These are phyloP conservation scores for Wallacemonas rigidus DNA, from an alignment of 208 protist genomes.

Conservation along the genomic window DNA sequence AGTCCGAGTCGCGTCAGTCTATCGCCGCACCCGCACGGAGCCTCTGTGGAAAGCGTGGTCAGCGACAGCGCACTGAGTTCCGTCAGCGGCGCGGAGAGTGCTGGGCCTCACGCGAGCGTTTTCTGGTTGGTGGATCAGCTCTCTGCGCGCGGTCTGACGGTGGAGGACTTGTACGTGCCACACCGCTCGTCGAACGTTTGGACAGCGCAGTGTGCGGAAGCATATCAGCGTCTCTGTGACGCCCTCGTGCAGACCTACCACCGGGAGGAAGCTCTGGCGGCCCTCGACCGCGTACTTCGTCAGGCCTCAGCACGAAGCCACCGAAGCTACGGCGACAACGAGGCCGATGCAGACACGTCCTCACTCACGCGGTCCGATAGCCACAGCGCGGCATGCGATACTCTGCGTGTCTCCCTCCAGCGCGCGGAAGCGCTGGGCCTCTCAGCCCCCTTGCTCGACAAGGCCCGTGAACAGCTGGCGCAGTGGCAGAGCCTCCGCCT, in stretches of 20 bases:
- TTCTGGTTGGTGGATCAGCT: constrained; percentile 22
- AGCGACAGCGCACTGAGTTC: not conserved
- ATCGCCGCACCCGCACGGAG: not conserved
- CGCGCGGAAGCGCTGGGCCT: constrained; percentile 52
- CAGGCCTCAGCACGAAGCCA: not conserved
- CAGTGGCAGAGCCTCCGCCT: constrained; percentile 45
- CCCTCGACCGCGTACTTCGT: constrained; percentile 36
- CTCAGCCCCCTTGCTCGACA: constrained; percentile 38
- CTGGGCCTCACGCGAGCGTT: not conserved
- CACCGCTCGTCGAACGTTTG: constrained; percentile 54
- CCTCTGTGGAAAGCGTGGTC: not conserved
- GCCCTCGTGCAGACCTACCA: constrained; percentile 31
- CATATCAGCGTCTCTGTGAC: constrained; percentile 53
- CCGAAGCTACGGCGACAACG: too few species aligned
- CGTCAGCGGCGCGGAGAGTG: not conserved
- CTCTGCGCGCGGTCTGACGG: constrained; percentile 20
- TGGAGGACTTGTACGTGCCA: constrained; percentile 31
- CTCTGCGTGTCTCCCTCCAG: constrained; percentile 36
- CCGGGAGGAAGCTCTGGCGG: constrained; percentile 39
- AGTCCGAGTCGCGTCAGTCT: not conserved
- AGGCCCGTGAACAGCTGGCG: constrained; percentile 40
- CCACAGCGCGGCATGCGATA: constrained; percentile 13
- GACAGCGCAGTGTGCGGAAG: constrained; percentile 31
- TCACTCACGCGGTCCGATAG: not conserved
- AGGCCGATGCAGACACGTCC: too few species aligned